Conservation (phyloP, 2,329 filamentous ascomycete species). For the Cladophialophora yegresii region DNA sequence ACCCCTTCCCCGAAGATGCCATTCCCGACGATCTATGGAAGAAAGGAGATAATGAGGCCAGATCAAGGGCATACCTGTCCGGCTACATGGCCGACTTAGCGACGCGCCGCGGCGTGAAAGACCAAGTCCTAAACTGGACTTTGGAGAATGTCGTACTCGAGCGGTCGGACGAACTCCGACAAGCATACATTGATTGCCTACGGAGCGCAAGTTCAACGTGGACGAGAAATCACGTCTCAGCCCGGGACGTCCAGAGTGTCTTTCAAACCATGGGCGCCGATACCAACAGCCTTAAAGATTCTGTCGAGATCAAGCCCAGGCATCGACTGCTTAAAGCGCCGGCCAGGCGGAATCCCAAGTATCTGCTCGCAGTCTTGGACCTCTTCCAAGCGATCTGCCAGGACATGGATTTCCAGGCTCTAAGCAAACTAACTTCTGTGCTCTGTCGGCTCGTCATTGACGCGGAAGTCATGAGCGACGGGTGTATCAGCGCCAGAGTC, state of each 20-base stretch:
- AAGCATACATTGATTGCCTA: slow-evolving; percentile 62
- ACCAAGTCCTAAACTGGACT: slow-evolving; percentile 68
- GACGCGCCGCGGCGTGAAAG: slow-evolving; percentile 54
- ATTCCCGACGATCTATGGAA: slow-evolving; percentile 41
- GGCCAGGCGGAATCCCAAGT: slow-evolving; percentile 21
- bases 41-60: slow-evolving; percentile 47
- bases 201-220: slow-evolving; percentile 46
- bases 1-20: slow-evolving; percentile 42
- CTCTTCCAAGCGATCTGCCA: slow-evolving; percentile 27
- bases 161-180: slow-evolving; percentile 56
- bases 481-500: slow-evolving; percentile 21
- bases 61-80: slow-evolving; percentile 62
- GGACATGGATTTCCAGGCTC: slow-evolving; percentile 34
- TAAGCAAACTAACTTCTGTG: slow-evolving; percentile 33
- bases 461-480: slow-evolving; percentile 30
- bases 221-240: slow-evolving; percentile 32
- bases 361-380: slow-evolving; percentile 30
- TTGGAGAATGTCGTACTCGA: slow-evolving; percentile 48
- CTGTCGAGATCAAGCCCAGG: slow-evolving; percentile 23
- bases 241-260: slow-evolving; percentile 27
- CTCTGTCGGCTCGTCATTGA: slow-evolving; percentile 33
- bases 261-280: slow-evolving; percentile 33
- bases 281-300: slow-evolving; percentile 23
- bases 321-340: slow-evolving; percentile 20
- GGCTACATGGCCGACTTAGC: slow-evolving; percentile 63